Evolutionary conservation across 2,329 filamentous ascomycete species (phyloP), one percentile per base, ranked within the genome.

Genomic region (Curvularia hawaiiensis): DNA sequence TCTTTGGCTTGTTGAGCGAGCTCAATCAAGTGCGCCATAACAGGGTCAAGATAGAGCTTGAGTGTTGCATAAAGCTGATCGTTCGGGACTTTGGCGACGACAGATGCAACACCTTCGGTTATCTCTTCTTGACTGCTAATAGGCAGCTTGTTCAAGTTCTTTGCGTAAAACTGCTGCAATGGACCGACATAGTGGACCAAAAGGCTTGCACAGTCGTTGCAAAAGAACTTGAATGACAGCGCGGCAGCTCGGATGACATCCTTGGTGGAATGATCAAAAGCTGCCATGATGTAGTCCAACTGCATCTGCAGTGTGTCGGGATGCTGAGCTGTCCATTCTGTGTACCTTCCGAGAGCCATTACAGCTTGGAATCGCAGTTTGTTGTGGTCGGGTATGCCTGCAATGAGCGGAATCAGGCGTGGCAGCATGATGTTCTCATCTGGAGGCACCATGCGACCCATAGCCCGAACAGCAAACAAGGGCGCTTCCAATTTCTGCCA

Each of bases 311-410:
- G 83, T 45, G 94, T 96, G 57, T 97, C 92, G 0, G 94, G 91
- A 71, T 99, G 95, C 47, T 92, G 88, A 5, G 95, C 88, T 0
- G 96, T 99, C 95, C 95, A 99, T 76, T 98, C 94, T 0, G 96
- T 99, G 74, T 99, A 99, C 61, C 95, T 86, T 38, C 92, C 95
- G 22, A 99, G 85, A 3, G 96, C 93, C 92, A 99, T 97, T 70
- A 98, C 97, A 6, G 94, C 94, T 61, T 96, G 94, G 78, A 99
- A 99, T 8, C 93, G 91, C n/a, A 99, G 85, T 80, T 98, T 99
- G 78, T 98, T 92, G 70, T 99, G 95, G 70, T 91, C 89, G 0
- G 95, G 95, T 59, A 99, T 96, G 72, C 96, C 91, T 11, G 97
- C 92, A 61, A 99, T 87, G 55, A 99, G 83, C 18, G 93, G 93